Base-by-base conservation (phyloP, 73 alveolate genomes). In the Paramecium octaurelia region DNA sequence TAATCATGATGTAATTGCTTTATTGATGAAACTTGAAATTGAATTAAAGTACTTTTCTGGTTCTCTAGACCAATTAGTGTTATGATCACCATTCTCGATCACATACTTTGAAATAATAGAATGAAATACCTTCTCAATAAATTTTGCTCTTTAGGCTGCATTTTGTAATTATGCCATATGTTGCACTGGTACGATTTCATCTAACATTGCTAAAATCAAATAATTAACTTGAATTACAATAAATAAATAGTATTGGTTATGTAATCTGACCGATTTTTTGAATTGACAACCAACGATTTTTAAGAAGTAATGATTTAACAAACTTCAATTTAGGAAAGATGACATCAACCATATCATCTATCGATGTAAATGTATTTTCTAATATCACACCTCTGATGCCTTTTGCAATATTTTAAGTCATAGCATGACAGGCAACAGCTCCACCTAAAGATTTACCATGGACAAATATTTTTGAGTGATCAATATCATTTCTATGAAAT, bases 381-480 rank as follows among this genome's bases (percentile, higher is more conserved):
- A 98, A 92, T 35, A 98, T 97, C 31, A 97, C 85, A 8, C 99
- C 99, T 43, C 94, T 92, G 18, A 98, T 42, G 23, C 93, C 76
- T 57, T 21, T 68, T 27, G 54, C 76, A 70, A 46, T 71, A 89
- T 43, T 71, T 44, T 44, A 68, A 48, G 21, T 86, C 43, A 34
- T 34, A 16, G 46, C 75, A 60, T 94, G 75, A 24, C 95, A 95
- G 8, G 99, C 98, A 4, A 98, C 99, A 42, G 99, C 99, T 54
- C 99, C 99, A 9, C 99, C 99, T 69, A 98, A 92, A 31, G 98
- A 95, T 64, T 96, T 94, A 0, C 99, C 99, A 90, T 95, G 96
- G 27, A 97, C 92, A 80, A 95, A 97, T 18, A 98, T 92, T 73
- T 95, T 93, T 6, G 88, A 64, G 9, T 86, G 92, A 93, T 97